These are phyloP conservation scores for Dissophora ornata DNA, from an alignment of 192 early-diverging fungal species.

Conservation along the genomic window DNA sequence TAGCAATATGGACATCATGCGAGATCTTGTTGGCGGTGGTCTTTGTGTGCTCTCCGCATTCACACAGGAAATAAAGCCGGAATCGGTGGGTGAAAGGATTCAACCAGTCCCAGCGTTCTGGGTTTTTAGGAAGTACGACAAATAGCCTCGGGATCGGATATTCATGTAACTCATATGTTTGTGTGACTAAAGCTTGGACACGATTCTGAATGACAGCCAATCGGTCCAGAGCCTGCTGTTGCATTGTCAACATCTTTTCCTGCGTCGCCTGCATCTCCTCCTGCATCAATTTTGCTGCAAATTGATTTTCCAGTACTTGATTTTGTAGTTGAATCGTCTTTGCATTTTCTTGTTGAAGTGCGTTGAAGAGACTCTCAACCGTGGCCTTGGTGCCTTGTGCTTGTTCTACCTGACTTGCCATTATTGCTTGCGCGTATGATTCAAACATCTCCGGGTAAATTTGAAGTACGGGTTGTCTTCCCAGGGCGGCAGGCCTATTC, in stretches of 20 bases:
- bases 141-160: conserved; percentile 18
- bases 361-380: too few relatives aligned
- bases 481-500: too few relatives aligned
- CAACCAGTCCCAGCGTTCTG: background rate
- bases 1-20: conserved; percentile 4
- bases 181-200: conserved; percentile 10
- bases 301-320: background rate
- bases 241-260: background rate
- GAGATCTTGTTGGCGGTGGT: background rate
- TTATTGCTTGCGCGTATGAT: too few relatives aligned
- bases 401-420: too few relatives aligned
- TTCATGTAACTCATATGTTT: conserved; percentile 17
- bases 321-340: background rate
- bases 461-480: too few relatives aligned
- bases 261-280: conserved; percentile 1
- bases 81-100: conserved; percentile 2
- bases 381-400: too few relatives aligned
- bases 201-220: conserved; percentile 9
- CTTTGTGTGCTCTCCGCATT: conserved; percentile 13
- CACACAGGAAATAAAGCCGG: conserved; percentile 21
- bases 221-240: conserved; percentile 7
- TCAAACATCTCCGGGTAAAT: too few relatives aligned
- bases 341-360: too few relatives aligned
- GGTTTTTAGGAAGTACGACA: conserved; percentile 6
- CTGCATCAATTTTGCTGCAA: background rate